Conservation (phyloP, 2,329 filamentous ascomycete species). For the Aspergillus puulaauensis region DNA sequence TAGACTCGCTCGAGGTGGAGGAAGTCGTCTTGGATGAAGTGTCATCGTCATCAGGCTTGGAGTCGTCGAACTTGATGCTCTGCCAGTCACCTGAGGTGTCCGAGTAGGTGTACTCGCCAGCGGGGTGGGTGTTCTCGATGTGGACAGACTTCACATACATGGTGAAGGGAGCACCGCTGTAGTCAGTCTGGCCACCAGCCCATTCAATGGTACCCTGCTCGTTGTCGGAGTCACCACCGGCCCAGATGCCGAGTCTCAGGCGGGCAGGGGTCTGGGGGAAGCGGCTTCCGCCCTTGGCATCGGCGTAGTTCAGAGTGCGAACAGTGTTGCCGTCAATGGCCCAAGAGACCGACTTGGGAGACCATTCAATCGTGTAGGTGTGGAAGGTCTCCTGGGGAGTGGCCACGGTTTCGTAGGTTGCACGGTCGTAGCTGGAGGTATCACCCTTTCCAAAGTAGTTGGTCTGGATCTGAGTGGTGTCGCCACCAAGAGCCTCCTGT, state of each 20-base stretch:
- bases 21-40: constrained; percentile 13
- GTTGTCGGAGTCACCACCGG: constrained; percentile 56
- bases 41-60: constrained; percentile 3
- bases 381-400: constrained; percentile 54
- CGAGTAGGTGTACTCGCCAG: constrained; percentile 47
- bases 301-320: constrained; percentile 60
- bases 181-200: constrained; percentile 71
- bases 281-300: constrained; percentile 58
- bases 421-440: constrained; percentile 76
- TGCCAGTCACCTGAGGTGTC: constrained; percentile 62
- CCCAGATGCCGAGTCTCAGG: constrained; percentile 69
- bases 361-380: constrained; percentile 63
- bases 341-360: constrained; percentile 63
- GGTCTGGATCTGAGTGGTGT: constrained; percentile 58
- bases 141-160: constrained; percentile 70
- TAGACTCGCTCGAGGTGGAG: constrained; percentile 9
- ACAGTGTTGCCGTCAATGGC: constrained; percentile 61
- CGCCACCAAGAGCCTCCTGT: constrained; percentile 39
- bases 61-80: constrained; percentile 55
- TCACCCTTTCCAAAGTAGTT: constrained; percentile 98
- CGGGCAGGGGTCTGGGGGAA: constrained; percentile 75
- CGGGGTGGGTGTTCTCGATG: constrained; percentile 56
- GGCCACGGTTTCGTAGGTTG: constrained; percentile 68
- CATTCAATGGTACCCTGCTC: constrained; percentile 58
- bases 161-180: constrained; percentile 63